Conservation (phyloP, 306 rosid genomes). For the Cucumis cinereus region DNA sequence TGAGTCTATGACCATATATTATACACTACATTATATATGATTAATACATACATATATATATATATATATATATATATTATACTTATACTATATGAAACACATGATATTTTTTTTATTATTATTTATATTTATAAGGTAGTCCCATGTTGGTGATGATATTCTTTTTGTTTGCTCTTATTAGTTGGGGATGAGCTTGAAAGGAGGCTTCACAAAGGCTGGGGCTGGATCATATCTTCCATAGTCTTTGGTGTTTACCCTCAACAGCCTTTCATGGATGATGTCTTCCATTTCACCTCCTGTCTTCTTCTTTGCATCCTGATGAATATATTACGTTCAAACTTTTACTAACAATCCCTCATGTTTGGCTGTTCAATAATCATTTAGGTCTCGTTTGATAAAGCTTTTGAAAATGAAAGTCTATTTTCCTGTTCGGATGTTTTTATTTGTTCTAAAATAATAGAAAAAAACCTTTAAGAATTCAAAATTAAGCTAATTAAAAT, state of each 20-base stretch:
- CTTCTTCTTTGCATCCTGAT: not conserved
- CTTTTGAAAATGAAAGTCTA: no score
- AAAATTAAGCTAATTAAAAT: no score
- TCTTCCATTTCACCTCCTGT: conserved; percentile 6
- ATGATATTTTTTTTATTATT: not conserved
- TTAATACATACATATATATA: no score
- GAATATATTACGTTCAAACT: not conserved
- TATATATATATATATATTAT: no score
- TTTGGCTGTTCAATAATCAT: no score
- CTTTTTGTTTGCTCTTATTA: not conserved
- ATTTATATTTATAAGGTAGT: not conserved
- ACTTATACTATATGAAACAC: not conserved
- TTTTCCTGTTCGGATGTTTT: no score
- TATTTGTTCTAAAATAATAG: no score
- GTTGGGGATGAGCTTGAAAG: conserved; percentile 92
- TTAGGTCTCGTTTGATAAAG: no score
- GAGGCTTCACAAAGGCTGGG: conserved; percentile 81
- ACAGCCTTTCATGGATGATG: conserved; percentile 69
- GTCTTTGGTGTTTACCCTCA: conserved; percentile 58
- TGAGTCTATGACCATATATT: not conserved
- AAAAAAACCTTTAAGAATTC: no score
- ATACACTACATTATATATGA: not conserved
- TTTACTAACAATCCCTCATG: no score
- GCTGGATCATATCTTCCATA: conserved; percentile 89
- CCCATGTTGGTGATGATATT: not conserved